phyloP scores from a whole-genome alignment of 208 protist genomes.

The Crithidia expoeki region DNA sequence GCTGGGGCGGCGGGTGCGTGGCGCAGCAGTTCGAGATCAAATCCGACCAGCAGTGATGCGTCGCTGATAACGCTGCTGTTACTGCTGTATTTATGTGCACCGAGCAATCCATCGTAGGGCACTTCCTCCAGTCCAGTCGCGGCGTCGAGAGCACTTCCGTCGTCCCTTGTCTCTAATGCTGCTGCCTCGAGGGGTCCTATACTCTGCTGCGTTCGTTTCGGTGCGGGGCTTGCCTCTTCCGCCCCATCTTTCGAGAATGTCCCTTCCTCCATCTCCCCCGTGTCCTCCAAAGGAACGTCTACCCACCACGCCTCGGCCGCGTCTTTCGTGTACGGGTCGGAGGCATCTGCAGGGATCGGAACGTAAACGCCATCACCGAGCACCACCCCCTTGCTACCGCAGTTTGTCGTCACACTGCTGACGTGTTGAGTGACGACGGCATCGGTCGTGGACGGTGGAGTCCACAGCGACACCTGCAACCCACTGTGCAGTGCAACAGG shows the following conservation, averaged over 20 bases:
- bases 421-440: not conserved
- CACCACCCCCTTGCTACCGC: not conserved
- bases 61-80: not conserved
- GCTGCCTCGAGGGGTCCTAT: no score
- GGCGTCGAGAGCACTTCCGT: not conserved
- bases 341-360: conserved; percentile 18
- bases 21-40: conserved; percentile 21
- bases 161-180: not conserved
- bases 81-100: not conserved
- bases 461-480: not conserved
- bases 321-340: not conserved
- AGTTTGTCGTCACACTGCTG: not conserved
- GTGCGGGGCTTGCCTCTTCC: no score
- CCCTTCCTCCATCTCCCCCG: conserved; percentile 1
- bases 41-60: conserved; percentile 2
- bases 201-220: no score
- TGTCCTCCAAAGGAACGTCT: conserved; percentile 49
- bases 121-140: conserved; percentile 29
- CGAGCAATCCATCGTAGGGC: conserved; percentile 16
- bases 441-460: not conserved
- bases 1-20: conserved; percentile 17
- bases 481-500: not conserved
- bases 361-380: conserved; percentile 15
- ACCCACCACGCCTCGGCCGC: conserved; percentile 49
- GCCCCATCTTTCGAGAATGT: no score